Base-by-base conservation (phyloP, 2,329 filamentous ascomycete genomes). In the Calycina herbarum region DNA sequence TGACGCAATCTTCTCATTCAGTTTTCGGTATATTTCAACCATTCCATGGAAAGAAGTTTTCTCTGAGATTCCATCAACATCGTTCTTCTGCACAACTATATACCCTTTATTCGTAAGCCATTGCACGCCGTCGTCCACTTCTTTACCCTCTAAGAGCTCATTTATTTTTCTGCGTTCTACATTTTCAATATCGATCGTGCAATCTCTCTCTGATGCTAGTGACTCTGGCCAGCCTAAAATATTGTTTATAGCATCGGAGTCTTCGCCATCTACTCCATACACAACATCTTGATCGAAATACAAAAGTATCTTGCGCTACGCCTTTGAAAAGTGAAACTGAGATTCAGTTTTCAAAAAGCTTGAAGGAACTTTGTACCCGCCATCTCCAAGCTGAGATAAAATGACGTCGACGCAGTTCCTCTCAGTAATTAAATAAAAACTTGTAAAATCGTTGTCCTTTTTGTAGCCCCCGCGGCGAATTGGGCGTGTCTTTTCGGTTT, bases 231-330 rank as follows among this genome's bases (percentile, higher is more conserved):
- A 48, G 5, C 17, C 42, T 20, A 48, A 20, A 20, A 48, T 6
- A 3, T 48, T 20, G 15, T 48, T 48, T 20, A 48, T 48, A 20
- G 42, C n/a, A 13, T 48, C 42, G 7, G 42, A 48, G 8, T 48
- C 42, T 48, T 48, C 42, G 3, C 6, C 5, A 3, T 2, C 20
- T 7, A 20, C 42, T 8, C 20, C 17, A 48, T 48, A 48, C 1
- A 20, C 0, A 48, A n/a, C 5, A 20, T 1, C 15, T 2, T 7
- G 2, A 2, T 20, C 2, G 6, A 20, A 2, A 8, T 2, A n/a
- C 1, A 48, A 3, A 20, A 48, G 2, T 2, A 48, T 48, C 3
- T 20, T 48, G 17, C 42, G 42, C 10, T 48, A 20, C 20, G 20
- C 20, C 20, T 20, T 20, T 20, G 20, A 20, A 20, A 20, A 20